Percentiles rank a stretch among this genome's conserved stretches.
phyloP scores from a whole-genome alignment of 352 stramenopile genomes.

The Phytopythium boreale region DNA sequence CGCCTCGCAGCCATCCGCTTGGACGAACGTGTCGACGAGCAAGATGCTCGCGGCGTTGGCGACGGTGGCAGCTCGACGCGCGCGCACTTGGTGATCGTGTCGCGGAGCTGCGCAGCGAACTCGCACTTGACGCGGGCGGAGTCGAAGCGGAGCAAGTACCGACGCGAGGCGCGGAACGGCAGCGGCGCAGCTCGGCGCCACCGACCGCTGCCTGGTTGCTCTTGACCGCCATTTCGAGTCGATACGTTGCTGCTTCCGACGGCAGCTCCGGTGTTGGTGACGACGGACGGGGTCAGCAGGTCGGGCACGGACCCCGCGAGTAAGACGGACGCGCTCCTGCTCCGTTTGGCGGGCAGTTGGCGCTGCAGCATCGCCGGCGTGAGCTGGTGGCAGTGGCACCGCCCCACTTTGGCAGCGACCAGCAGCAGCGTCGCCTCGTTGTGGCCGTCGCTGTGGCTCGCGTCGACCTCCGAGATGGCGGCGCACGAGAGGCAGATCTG shows the following conservation, averaged over 20 bases:
- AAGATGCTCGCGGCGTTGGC: slow-evolving; percentile 3
- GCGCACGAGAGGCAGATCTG: slow-evolving; percentile 64
- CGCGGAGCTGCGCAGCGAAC: slow-evolving; percentile 30
- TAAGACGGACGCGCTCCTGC: not conserved
- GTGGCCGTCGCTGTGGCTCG: slow-evolving; percentile 4
- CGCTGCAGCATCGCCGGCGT: slow-evolving; percentile 37
- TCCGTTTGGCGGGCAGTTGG: not conserved
- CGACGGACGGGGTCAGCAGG: not conserved
- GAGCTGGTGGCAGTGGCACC: slow-evolving; percentile 58
- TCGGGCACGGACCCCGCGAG: not conserved
- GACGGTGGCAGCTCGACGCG: slow-evolving; percentile 5
- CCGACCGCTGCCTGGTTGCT: not conserved
- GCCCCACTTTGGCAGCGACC: slow-evolving; percentile 42
- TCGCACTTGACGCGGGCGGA: slow-evolving; percentile 28
- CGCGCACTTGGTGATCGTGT: slow-evolving; percentile 26
- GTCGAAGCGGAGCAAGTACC: slow-evolving; percentile 47
- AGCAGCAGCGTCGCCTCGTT: slow-evolving; percentile 29
- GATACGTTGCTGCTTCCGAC: slow-evolving; percentile 1
- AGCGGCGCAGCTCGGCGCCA: not conserved
- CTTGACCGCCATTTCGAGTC: not conserved
- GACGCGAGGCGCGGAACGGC: slow-evolving; percentile 27
- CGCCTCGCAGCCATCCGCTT: slow-evolving; percentile 15
- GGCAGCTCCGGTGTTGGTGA: not conserved
- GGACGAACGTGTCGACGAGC: slow-evolving; percentile 4
- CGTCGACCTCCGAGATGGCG: slow-evolving; percentile 24